Conservation (phyloP, 139 green algal species). For the Gonium pectorale region DNA sequence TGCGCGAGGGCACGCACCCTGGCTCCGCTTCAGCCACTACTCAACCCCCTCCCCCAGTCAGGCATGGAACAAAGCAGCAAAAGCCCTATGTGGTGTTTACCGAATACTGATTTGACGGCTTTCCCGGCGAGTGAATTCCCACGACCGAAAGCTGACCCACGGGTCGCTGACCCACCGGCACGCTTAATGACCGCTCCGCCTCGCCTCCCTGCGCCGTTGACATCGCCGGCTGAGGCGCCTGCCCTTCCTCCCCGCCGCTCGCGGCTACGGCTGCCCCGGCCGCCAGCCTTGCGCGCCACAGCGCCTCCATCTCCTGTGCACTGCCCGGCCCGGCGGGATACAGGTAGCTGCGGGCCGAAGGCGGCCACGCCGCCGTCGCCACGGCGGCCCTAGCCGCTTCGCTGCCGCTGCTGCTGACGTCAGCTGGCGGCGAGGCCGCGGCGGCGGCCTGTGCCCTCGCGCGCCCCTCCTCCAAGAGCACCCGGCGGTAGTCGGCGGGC, state of each 20-base stretch:
- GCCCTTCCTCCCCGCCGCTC: too few species aligned
- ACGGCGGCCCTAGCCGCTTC: background rate
- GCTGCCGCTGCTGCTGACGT: background rate
- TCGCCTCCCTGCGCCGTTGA: background rate
- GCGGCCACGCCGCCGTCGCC: background rate
- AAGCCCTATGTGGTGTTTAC: too few species aligned
- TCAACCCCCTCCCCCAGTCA: too few species aligned
- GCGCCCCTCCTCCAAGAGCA: slow-evolving; percentile 38
- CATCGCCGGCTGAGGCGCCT: too few species aligned
- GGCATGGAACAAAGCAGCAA: too few species aligned
- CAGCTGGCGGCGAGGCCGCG: background rate
- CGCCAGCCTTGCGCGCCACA: slow-evolving; percentile 30
- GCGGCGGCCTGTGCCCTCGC: slow-evolving; percentile 32
- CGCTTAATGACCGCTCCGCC: background rate
- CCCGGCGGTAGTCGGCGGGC: slow-evolving; percentile 58
- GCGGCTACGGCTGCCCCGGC: too few species aligned
- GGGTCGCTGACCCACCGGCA: background rate
- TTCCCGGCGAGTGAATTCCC: too few species aligned
- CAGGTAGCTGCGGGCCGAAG: slow-evolving; percentile 18
- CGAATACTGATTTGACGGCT: too few species aligned
- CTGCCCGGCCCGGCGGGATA: slow-evolving; percentile 1
- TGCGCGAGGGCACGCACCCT: too few species aligned
- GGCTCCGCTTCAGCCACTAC: too few species aligned
- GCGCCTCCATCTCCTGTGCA: slow-evolving; percentile 25
- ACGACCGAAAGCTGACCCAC: background rate